phyloP scores from a whole-genome alignment of 257 asterid genomes.

The Solanum boliviense region DNA sequence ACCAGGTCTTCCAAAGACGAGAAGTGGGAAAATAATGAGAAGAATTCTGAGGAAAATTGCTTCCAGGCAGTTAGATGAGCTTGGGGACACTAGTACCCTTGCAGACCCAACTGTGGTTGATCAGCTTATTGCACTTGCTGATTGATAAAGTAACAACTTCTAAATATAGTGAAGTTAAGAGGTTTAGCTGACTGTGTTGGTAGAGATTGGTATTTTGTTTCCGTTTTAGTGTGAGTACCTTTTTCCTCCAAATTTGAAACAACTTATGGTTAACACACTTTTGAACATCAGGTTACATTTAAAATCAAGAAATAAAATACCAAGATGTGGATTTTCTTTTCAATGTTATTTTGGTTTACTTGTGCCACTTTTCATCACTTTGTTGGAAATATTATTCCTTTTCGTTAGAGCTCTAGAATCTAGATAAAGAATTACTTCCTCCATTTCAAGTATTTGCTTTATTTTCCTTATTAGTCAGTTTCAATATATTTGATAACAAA shows the following conservation, averaged over 20 bases:
- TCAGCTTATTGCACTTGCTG: slow-evolving; percentile 79
- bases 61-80: slow-evolving; percentile 82
- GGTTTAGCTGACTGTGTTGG: neutral
- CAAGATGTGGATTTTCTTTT: neutral
- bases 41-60: slow-evolving; percentile 89
- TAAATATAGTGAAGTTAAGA: neutral
- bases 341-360: neutral
- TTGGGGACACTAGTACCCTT: slow-evolving; percentile 90
- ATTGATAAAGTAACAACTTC: slow-evolving; percentile 18
- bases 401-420: neutral
- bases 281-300: neutral
- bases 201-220: neutral
- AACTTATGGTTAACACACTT: neutral
- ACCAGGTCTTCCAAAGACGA: slow-evolving; percentile 96
- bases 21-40: slow-evolving; percentile 98
- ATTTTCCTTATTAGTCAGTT: neutral
- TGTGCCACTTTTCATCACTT: neutral
- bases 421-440: neutral
- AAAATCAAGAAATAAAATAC: neutral
- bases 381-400: neutral
- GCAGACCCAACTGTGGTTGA: slow-evolving; percentile 93
- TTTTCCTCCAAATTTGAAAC: neutral
- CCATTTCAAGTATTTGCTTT: neutral
- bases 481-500: neutral
- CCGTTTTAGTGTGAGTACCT: neutral